Percentiles rank a stretch among this genome's conserved stretches.
Conservation (phyloP, 1,284 basidiomycete species). For the Omphalotus olearius region DNA sequence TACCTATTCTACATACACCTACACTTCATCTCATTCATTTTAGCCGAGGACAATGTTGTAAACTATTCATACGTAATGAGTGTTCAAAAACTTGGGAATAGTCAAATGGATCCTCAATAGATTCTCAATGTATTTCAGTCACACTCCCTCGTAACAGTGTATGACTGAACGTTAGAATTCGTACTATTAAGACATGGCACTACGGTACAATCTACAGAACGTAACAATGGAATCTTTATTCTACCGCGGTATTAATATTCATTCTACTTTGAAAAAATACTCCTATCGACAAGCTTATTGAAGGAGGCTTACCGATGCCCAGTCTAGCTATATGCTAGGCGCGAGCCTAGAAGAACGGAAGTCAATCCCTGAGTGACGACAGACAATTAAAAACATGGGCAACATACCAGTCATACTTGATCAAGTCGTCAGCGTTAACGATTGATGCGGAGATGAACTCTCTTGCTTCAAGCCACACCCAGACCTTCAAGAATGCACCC, state of each 20-base stretch:
- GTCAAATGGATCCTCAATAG: too few species aligned
- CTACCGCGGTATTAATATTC: not conserved
- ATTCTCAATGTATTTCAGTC: too few species aligned
- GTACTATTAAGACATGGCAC: too few species aligned
- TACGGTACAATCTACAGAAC: too few species aligned
- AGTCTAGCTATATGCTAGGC: slow-evolving; percentile 4
- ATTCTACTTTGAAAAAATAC: too few species aligned
- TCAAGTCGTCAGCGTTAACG: slow-evolving; percentile 72
- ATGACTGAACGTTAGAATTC: too few species aligned
- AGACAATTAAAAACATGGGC: not conserved
- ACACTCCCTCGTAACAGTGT: too few species aligned
- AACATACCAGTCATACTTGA: slow-evolving; percentile 70
- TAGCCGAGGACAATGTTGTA: too few species aligned
- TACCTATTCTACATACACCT: not conserved
- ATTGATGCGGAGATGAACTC: slow-evolving; percentile 77
- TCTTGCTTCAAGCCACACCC: slow-evolving; percentile 89
- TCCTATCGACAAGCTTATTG: too few species aligned
- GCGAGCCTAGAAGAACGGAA: not conserved
- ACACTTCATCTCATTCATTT: not conserved
- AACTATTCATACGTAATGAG: too few species aligned
- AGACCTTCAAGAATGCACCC: slow-evolving; percentile 86
- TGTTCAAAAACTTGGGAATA: too few species aligned
- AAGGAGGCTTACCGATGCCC: not conserved
- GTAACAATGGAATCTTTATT: not conserved
- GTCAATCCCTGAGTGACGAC: too few species aligned